Evolutionary conservation across 441 rosid genomes (phyloP), one percentile per base, ranked within the genome.

Genomic region (Bruguiera hainesii): DNA sequence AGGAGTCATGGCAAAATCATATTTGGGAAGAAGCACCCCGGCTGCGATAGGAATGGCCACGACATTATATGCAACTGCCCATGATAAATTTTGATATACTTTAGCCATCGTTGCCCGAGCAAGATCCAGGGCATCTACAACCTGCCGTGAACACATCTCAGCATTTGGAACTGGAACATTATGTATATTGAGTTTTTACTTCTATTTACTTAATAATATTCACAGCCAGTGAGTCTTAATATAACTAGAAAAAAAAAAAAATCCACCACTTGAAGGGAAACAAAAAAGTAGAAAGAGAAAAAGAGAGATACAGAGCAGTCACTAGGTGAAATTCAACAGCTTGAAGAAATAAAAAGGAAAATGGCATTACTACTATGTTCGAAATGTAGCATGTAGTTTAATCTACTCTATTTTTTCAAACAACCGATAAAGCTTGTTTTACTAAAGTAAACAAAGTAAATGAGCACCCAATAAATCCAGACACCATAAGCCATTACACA

Each of bases 1-100:
- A 50, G 99, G 97, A 60, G 97, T 91, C 96, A 89, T 89, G 75
- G 93, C 96, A 69, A 90, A 81, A 76, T 91, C 90, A 70, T 71
- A 90, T n/a, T 83, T 88, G 57, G 98, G 97, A 76, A 91, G 98
- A 60, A 95, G 79, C n/a, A 75, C 81, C 52, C 99, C 97, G 15
- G 97, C 94, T 33, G 98, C 99, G 60, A 91, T 79, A 67, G 98
- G 99, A 75, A 90, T 85, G 62, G 97, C 88, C 7, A 90, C 77
- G 16, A 80, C 71, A 56, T 95, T 91, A 72, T 95, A 91, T 0
- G 89, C 94, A 18, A 94, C 81, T 21, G 96, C 92, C 99, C 96
- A 94, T 9, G 88, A 85, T 63, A 94, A 73, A 76, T 89, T 94
- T 77, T 94, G 99, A 76, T 89, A 89, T 48, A 89, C 99, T 83